phyloP scores from a whole-genome alignment of 2,329 filamentous ascomycete species.

The Penicillium decumbens region DNA sequence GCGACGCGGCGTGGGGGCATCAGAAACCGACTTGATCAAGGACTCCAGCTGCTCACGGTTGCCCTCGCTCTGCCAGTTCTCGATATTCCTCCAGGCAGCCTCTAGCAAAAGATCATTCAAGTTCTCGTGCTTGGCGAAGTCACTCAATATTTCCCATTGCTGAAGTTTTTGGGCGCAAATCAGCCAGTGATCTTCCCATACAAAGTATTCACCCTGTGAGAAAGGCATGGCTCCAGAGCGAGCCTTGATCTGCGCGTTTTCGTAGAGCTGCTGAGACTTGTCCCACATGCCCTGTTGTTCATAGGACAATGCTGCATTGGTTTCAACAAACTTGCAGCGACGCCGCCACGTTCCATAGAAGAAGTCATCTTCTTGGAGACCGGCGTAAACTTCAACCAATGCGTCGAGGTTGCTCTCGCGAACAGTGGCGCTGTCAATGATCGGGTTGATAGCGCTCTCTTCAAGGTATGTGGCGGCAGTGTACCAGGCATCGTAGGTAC shows the following conservation, averaged over 20 bases:
- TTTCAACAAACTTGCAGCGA: slow-evolving; percentile 93
- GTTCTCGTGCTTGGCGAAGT: slow-evolving; percentile 98
- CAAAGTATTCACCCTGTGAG: slow-evolving; percentile 93
- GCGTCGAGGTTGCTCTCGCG: slow-evolving; percentile 95
- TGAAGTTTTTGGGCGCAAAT: slow-evolving; percentile 96
- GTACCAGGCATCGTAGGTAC: slow-evolving; percentile 96
- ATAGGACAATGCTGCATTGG: slow-evolving; percentile 92
- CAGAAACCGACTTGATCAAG: slow-evolving; percentile 94
- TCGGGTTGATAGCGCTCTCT: slow-evolving; percentile 76
- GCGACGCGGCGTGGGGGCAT: slow-evolving; percentile 87
- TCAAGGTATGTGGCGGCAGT: slow-evolving; percentile 88
- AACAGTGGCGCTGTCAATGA: slow-evolving; percentile 76
- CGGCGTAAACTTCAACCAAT: slow-evolving; percentile 85
- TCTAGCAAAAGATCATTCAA: slow-evolving; percentile 94
- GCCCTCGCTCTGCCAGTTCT: slow-evolving; percentile 85
- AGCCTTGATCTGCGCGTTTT: slow-evolving; percentile 94
- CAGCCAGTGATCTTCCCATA: slow-evolving; percentile 99
- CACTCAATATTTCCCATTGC: slow-evolving; percentile 96
- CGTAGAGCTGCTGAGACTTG: slow-evolving; percentile 94
- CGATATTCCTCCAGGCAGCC: slow-evolving; percentile 90
- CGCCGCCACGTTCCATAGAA: slow-evolving; percentile 97
- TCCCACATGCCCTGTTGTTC: slow-evolving; percentile 99
- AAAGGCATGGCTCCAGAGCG: slow-evolving; percentile 94
- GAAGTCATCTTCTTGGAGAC: slow-evolving; percentile 88
- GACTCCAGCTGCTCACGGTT: slow-evolving; percentile 85